A percentile compares a stretch with the other conserved stretches of the same genome.
Evolutionary conservation across 73 alveolate species (phyloP).

Genomic region (Breviolum minutum): DNA sequence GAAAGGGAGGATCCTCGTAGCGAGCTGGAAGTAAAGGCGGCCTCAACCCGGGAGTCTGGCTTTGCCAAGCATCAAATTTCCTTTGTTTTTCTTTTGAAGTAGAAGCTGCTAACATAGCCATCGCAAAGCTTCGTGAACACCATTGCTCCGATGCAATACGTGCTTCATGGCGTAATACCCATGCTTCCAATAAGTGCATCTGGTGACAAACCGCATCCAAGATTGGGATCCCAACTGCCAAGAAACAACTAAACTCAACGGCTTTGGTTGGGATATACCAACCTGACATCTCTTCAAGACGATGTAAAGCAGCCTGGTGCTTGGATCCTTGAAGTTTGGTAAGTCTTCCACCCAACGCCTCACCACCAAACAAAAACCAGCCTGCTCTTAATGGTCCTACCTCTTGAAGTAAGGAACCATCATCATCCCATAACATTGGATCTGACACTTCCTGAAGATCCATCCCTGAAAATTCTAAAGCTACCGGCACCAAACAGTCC

Average conservation of each 20-base stretch:
- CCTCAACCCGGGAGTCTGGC: background rate
- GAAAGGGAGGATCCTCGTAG: background rate
- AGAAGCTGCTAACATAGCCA: constrained; percentile 20
- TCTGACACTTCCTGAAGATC: background rate
- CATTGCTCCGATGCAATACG: background rate
- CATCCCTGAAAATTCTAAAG: background rate
- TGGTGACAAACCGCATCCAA: constrained; percentile 24
- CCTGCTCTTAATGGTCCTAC: constrained; percentile 27
- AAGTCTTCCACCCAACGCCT: constrained; percentile 15
- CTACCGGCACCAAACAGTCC: constrained; percentile 12
- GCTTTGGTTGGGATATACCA: constrained; percentile 1
- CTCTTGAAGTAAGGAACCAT: background rate
- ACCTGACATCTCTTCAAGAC: constrained; percentile 10
- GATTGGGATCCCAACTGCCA: constrained; percentile 20
- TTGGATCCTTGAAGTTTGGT: background rate
- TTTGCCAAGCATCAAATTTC: background rate
- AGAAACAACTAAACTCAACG: background rate
- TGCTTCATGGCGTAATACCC: background rate
- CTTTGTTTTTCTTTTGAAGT: background rate
- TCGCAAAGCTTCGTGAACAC: constrained; percentile 36
- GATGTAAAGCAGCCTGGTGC: background rate
- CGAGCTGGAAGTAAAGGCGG: constrained; percentile 6
- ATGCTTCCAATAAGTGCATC: background rate
- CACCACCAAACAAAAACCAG: constrained; percentile 20
- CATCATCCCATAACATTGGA: background rate